Evolutionary conservation across 768 basidiomycete species (phyloP), one percentile per base, ranked within the genome.

Genomic region (Suillus sp.): DNA sequence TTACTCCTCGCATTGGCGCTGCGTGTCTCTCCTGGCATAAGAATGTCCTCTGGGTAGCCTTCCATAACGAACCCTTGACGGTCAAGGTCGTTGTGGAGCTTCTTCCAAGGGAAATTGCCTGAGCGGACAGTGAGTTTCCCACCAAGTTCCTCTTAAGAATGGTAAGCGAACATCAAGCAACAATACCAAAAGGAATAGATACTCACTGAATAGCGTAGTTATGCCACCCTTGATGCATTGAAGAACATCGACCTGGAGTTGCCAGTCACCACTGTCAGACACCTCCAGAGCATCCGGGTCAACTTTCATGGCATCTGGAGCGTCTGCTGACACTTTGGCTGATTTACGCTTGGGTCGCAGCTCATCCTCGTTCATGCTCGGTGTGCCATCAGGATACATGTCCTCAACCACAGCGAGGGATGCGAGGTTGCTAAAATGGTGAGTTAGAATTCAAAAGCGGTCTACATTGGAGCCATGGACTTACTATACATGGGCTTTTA

Each of bases 21-120:
- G n/a, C 10, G 18, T 45, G 30, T 22, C n/a, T 60, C 40, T 47
- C 42, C 59, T 7, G 59, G 59, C 59, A 60, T 60, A 22, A 45
- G 30, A 2, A 60, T 45, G 45, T 14, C 20, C 20, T 32, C 37
- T 1, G 30, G 59, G 1, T 43, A 60, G 27, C 30, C 42, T 60
- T 43, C n/a, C 10, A 60, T 48, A 4, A 60, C 45, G 4, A 60
- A 60, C 5, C 59, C 59, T 35, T 60, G 59, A 27, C 14, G 32
- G 11, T 30, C 59, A 25, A 60, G 59, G 38, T 47, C 50, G 5
- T 3, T 27, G 38, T n/a, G 3, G 25, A 60, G 43, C 38, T 27
- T 60, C n/a, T 43, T 45, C 59, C 59, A 60, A 2, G 59, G 59
- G 59, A 60, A 60, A 40, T 22, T 42, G 45, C 18, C 42, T 34